Evolutionary conservation across 2,329 filamentous ascomycete species (phyloP).

Genomic region (Ascochyta lentis): DNA sequence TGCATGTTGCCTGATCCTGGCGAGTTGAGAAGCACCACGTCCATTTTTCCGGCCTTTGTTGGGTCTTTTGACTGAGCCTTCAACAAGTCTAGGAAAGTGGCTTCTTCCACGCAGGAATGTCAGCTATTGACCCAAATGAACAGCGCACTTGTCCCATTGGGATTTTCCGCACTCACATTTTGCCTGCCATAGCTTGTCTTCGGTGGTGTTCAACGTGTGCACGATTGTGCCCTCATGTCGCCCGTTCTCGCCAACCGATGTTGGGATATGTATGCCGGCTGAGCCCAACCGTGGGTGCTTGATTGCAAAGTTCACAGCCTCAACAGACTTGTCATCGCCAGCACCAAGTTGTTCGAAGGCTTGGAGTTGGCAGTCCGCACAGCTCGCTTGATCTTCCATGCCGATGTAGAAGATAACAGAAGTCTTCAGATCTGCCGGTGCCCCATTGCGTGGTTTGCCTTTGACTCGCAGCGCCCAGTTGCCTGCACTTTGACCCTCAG

Average conservation of each 20-base stretch:
- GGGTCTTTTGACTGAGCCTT: slow-evolving; percentile 62
- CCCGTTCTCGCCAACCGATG: slow-evolving; percentile 64
- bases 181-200: slow-evolving; percentile 77
- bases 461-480: slow-evolving; percentile 89
- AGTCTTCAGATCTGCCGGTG: slow-evolving; percentile 69
- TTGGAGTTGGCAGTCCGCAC: slow-evolving; percentile 54
- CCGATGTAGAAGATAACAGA: slow-evolving; percentile 81
- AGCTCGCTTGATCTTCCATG: slow-evolving; percentile 73
- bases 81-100: slow-evolving; percentile 62
- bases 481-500: slow-evolving; percentile 82
- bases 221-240: slow-evolving; percentile 70
- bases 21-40: slow-evolving; percentile 64
- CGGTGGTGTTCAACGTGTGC: slow-evolving; percentile 68
- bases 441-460: slow-evolving; percentile 75
- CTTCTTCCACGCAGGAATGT: slow-evolving; percentile 57
- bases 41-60: slow-evolving; percentile 19
- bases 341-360: slow-evolving; percentile 60
- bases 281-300: slow-evolving; percentile 73
- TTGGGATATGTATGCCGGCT: slow-evolving; percentile 75
- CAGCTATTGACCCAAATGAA: slow-evolving; percentile 8
- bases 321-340: slow-evolving; percentile 57
- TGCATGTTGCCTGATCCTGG: slow-evolving; percentile 79
- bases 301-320: slow-evolving; percentile 72
- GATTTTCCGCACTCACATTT: slow-evolving; percentile 60
- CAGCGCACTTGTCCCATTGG: too few species aligned